Base-by-base conservation (phyloP, 2,329 filamentous ascomycete genomes). In the Colletotrichum sp. region DNA sequence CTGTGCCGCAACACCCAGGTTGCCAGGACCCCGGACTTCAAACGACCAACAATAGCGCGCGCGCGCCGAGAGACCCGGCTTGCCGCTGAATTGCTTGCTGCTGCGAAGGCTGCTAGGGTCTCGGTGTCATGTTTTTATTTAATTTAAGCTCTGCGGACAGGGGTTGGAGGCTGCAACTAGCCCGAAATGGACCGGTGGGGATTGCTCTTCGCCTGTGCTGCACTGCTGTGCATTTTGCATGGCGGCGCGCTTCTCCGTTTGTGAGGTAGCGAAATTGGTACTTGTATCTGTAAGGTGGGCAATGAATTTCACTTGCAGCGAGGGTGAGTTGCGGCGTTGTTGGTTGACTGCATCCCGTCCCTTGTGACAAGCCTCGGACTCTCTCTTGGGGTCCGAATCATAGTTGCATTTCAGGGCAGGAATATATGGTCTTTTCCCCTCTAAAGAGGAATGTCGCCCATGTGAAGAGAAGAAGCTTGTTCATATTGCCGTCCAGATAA, bases 91-190 rank as follows among this genome's bases (percentile, higher is more conserved):
- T 15, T 36, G 16, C 26, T 21, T n/a, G n/a, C 44, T 52, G n/a
- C 44, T 52, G 44, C 10, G n/a, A 13, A 12, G n/a, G 44, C 44
- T 52, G 44, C 44, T 16, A n/a, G 49, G 63, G 30, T 72, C 36
- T 32, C 34, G 24, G 62, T 66, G 24, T 69, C 44, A 59, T 44
- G 69, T 32, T 67, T 72, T 39, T 64, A 10, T 65, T 71, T 71
- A 71, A 75, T 69, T 69, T 71, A 69, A 60, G 66, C 66, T 60
- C 52, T 60, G 15, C 8, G 32, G 52, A 68, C 66, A 69, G 28
- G 66, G 66, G 16, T 26, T 52, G n/a, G 30, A 16, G n/a, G 26
- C 44, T 55, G 32, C 12, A 34, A 34, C 64, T 67, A 67, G 30
- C 21, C 26, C 36, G 24, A 21, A 66, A 21, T n/a, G 26, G 39